Base-by-base conservation (phyloP, 495 filamentous ascomycete species). In the Mycothermus thermophilus region DNA sequence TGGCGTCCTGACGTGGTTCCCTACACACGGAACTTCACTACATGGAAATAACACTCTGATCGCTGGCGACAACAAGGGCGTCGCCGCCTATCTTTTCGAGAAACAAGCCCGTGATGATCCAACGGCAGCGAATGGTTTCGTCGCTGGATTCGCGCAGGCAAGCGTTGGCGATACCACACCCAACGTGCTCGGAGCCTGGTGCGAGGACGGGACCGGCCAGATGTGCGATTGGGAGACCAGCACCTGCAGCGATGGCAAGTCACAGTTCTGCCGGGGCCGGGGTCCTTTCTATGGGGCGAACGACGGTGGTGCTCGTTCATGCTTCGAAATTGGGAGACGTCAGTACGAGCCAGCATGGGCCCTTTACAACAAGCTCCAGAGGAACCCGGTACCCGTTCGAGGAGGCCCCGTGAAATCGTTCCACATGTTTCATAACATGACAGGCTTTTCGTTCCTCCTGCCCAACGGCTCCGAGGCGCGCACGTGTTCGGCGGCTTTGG, bases 31-130 rank as follows among this genome's bases (percentile, higher is more conserved):
- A 9, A 97, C 88, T 0, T 88, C 82, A 5, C 70, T 95, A 64
- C 74, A 86, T 29, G 80, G 81, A 37, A 95, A 97, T 55, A 95
- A 97, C 51, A 94, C 84, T 5, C 60, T 95, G 9, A 74, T 93
- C 28, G 77, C 85, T 3, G 90, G 85, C 8, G 88, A 97, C 52
- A 97, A 97, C 55, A 97, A 97, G 58, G 88, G 88, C 10, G 85
- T 93, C 4, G 90, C 88, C 13, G 87, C 88, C 1, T 75, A 77
- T 43, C 58, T 90, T 5, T 82, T 95, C 38, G 88, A 97, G 52
- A 69, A 82, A 45, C 78, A 72, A 29, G 66, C 80, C 8, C 44
- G 52, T 3, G 55, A 49, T 5, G 63, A 71, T 7, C 43, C 53
- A 1, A 54, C 62, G 8, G 72, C 72, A 21, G 67, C 75, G 0